These are phyloP conservation scores for Wickerhamomyces sydowiorum DNA, from an alignment of 805 yeast genomes.

Conservation along the genomic window DNA sequence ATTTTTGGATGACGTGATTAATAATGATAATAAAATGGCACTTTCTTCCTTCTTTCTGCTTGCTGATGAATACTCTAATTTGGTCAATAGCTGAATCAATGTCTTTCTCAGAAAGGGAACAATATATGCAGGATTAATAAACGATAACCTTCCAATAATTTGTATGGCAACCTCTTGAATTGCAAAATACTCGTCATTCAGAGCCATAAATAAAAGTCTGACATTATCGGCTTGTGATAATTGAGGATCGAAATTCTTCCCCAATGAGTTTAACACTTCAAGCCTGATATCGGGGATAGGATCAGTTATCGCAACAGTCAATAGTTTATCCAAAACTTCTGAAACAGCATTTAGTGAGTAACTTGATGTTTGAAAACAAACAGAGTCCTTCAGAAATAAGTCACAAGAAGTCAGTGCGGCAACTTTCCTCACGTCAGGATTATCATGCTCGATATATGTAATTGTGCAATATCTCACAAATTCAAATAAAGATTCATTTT, in stretches of 20 bases:
- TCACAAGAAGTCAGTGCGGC: conserved; percentile 83
- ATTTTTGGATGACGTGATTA: conserved; percentile 73
- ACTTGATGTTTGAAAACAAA: conserved; percentile 77
- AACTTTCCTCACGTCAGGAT: conserved; percentile 70
- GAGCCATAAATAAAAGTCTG: conserved; percentile 74
- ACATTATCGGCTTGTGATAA: conserved; percentile 92
- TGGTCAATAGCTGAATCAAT: conserved; percentile 77
- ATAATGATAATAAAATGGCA: conserved; percentile 64
- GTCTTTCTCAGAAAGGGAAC: conserved; percentile 89
- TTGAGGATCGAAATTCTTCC: conserved; percentile 81
- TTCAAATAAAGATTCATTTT: conserved; percentile 72
- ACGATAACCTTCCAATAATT: conserved; percentile 77
- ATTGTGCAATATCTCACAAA: conserved; percentile 82
- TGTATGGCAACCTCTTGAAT: conserved; percentile 74
- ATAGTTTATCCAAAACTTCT: conserved; percentile 73
- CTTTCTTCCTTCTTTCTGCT: conserved; percentile 81
- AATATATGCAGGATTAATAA: conserved; percentile 90
- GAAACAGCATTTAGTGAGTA: conserved; percentile 78
- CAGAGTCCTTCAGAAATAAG: conserved; percentile 71
- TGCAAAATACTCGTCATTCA: conserved; percentile 85
- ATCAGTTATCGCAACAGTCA: conserved; percentile 84
- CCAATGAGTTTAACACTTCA: conserved; percentile 69
- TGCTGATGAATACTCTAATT: conserved; percentile 74
- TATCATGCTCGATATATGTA: conserved; percentile 77
- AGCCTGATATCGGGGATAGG: conserved; percentile 80